phyloP scores from a whole-genome alignment of 495 filamentous ascomycete genomes.

The Aspergillus sparsus region DNA sequence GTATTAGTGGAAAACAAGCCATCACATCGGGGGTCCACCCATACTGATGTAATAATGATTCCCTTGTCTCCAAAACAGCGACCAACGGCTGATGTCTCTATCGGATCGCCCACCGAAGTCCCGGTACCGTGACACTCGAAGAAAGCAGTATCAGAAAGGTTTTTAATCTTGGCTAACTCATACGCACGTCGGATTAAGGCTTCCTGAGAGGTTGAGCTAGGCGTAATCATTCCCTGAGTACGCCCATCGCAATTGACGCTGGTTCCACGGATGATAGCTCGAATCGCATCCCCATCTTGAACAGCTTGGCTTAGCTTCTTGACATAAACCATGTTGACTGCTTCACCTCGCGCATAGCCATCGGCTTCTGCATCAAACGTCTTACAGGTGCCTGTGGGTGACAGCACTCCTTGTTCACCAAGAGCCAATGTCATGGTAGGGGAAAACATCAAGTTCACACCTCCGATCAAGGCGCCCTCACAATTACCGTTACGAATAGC shows the following conservation, averaged over 20 bases:
- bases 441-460: constrained; percentile 39
- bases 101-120: constrained; percentile 38
- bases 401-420: constrained; percentile 27
- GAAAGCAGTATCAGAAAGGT: constrained; percentile 24
- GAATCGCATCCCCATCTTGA: constrained; percentile 36
- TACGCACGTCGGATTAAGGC: constrained; percentile 31
- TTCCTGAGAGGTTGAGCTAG: constrained; percentile 17
- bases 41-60: constrained; percentile 11
- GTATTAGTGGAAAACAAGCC: neutral
- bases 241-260: constrained; percentile 37
- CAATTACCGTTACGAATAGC: constrained; percentile 43
- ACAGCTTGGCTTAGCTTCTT: constrained; percentile 36
- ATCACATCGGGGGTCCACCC: neutral
- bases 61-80: constrained; percentile 36
- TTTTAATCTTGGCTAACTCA: constrained; percentile 23
- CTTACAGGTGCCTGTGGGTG: constrained; percentile 43
- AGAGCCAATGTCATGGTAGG: constrained; percentile 5
- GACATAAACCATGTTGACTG: constrained; percentile 37
- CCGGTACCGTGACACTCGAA: constrained; percentile 42
- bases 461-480: constrained; percentile 39
- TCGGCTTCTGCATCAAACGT: constrained; percentile 62
- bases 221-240: constrained; percentile 7
- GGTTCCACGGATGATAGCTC: constrained; percentile 40
- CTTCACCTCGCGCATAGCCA: constrained; percentile 66
- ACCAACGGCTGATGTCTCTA: constrained; percentile 49